These are phyloP conservation scores for Ceratobasidium theobromae DNA, from an alignment of 1,284 basidiomycete genomes.

Conservation along the genomic window DNA sequence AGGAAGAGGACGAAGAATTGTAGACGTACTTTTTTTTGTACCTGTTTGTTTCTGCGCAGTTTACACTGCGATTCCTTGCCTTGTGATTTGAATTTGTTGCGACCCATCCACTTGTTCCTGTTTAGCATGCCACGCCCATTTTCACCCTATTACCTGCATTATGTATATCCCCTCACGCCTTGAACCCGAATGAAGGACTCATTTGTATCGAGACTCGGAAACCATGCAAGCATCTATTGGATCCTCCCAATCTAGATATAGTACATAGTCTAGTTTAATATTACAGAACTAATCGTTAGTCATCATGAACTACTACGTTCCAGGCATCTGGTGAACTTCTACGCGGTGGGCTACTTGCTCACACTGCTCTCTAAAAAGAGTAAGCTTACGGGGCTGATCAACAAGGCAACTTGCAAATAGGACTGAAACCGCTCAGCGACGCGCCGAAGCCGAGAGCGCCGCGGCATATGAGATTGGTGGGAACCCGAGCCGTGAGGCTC, in stretches of 20 bases:
- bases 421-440: slow-evolving; percentile 14
- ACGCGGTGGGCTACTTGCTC: neutral
- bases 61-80: neutral
- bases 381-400: neutral
- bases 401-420: neutral
- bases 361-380: neutral
- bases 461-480: slow-evolving; percentile 18
- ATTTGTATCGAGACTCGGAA: neutral
- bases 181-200: slow-evolving; percentile 18
- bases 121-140: neutral
- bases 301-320: no score
- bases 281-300: no score
- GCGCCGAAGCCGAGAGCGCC: slow-evolving; percentile 12
- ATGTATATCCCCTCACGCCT: slow-evolving; percentile 12
- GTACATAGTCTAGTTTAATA: no score
- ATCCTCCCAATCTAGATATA: neutral
- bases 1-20: slow-evolving; percentile 28
- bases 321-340: no score
- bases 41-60: neutral
- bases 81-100: neutral
- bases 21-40: neutral
- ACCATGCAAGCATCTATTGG: neutral
- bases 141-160: neutral
- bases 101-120: neutral
- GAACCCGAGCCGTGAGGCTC: neutral